Evolutionary conservation across 305 asterid genomes (phyloP), one percentile per base, ranked within the genome.

Genomic region (Plantago coronopus): DNA sequence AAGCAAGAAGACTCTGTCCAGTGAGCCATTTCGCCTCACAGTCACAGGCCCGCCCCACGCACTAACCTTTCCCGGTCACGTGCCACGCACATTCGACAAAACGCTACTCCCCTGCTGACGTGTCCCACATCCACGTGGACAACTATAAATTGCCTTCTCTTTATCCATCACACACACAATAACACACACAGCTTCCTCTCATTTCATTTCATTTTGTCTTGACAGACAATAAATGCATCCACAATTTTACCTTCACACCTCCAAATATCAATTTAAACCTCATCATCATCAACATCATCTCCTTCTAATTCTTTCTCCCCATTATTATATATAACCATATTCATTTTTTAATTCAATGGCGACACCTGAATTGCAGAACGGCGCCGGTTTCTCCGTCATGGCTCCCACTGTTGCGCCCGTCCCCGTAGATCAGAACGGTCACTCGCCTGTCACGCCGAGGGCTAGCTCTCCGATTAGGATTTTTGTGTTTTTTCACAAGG

Each of bases 381-480:
- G 85, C 37, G n/a, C n/a, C n/a, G 83, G 80, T 46, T 88, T 81
- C 43, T 77, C 85, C 25, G 75, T 82, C 68, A 74, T 78, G 17
- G 18, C 59, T 9, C 55, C 55, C 31, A 49, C 55, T 16, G 55
- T 49, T 53, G 69, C 83, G 53, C 75, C 81, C 11, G 68, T 72
- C 63, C 70, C 78, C 20, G 79, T 82, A 74, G 87, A 85, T 65
- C 84, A 78, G 79, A 75, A 72, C 71, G 91, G 80, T 8, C 75
- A 75, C 72, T 56, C 78, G 46, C 70, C 80, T 43, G 69, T 72
- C 25, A 64, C 80, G 61, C 48, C 78, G 57, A 73, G 81, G 63
- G 67, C 79, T n/a, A 74, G 89, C 48, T 88, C 98, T 56, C 98
- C 98, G 68, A 83, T 91, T 78, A 76, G 88, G 80, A 82, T 91